Base-by-base conservation (phyloP, 225 moss, liverwort and hornwort genomes). In the Lunularia cruciata region DNA sequence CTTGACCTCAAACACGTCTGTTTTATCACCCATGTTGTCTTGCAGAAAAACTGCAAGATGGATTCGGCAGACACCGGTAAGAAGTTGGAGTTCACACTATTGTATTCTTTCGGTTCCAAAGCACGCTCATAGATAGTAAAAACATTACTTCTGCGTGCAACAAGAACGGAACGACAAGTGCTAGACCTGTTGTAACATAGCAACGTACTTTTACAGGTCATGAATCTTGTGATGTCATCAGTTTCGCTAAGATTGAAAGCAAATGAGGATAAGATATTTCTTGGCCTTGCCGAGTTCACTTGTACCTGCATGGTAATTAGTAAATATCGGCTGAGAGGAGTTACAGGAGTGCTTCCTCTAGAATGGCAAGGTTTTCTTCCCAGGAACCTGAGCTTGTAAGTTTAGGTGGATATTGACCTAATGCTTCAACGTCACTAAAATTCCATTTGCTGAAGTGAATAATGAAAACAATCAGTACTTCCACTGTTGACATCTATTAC, bases 21-120 rank as follows among this genome's bases (percentile, higher is more conserved):
- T 67, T 31, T n/a, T 51, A 6, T 67, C 67, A 48, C 49, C 67
- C 67, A 67, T 48, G 51, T 51, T 67, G 49, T 67, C 67, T 48
- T 67, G 32, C 31, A 67, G 67, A 31, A 67, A 51, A 20, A 67
- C 67, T 67, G 67, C 67, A 51, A 67, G 5, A 35, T 2, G 22
- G 20, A 23, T 32, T 14, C 26, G n/a, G n/a, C n/a, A n/a, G n/a
- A 31, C n/a, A 49, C 15, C 23, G 2, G 2, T 18, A 57, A 32
- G 14, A 65, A 32, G 2, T 16, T 26, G 63, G 13, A 22, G 0
- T 12, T 3, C 43, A 1, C 5, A 16, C n/a, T 8, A 6, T 37
- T 8, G 25, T 10, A 19, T 60, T 11, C n/a, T 8, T 30, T 38
- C 10, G 23, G 13, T 36, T 37, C 23, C 26, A 27, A 7, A 52